A percentile compares a stretch with the other conserved stretches of the same genome.
These are phyloP conservation scores for Graphium sp. DNA, from an alignment of 2,329 filamentous ascomycete species.

Conservation along the genomic window DNA sequence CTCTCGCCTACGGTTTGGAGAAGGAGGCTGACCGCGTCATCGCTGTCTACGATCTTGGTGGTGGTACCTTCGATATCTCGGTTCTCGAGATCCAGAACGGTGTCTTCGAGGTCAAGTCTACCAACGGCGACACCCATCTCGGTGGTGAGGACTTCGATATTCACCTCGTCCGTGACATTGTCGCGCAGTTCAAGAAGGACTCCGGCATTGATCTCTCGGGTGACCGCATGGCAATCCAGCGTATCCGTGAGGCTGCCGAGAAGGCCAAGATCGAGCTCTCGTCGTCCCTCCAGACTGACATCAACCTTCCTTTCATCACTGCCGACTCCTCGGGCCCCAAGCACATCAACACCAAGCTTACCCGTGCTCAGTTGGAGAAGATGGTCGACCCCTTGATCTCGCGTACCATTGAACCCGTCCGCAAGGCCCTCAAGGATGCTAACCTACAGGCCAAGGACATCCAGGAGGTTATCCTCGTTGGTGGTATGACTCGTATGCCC, in stretches of 20 bases:
- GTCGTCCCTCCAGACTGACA: constrained; percentile 86
- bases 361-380: constrained; percentile 79
- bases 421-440: constrained; percentile 94
- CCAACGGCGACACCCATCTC: constrained; percentile 95
- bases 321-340: constrained; percentile 89
- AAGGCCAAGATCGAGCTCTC: constrained; percentile 99
- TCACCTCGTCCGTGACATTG: constrained; percentile 79
- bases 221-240: constrained; percentile 97
- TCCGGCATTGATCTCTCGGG: constrained; percentile 75
- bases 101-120: constrained; percentile 98
- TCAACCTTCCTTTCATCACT: constrained; percentile 98
- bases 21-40: constrained; percentile 83
- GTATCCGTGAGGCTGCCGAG: constrained; percentile 96
- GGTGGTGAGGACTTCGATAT: constrained; percentile 99
- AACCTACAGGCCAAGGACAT: constrained; percentile 83
- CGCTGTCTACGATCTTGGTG: constrained; percentile 93
- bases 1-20: constrained; percentile 89
- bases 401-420: constrained; percentile 78
- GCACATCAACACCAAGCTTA: constrained; percentile 96
- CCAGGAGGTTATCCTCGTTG: constrained; percentile 93
- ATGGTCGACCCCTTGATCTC: constrained; percentile 81
- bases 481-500: constrained; percentile 99
- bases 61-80: constrained; percentile 98
- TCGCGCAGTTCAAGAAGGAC: constrained; percentile 93
- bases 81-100: constrained; percentile 94